Conservation (phyloP, 73 alveolate species). For the Paramecium pentaurelia region DNA sequence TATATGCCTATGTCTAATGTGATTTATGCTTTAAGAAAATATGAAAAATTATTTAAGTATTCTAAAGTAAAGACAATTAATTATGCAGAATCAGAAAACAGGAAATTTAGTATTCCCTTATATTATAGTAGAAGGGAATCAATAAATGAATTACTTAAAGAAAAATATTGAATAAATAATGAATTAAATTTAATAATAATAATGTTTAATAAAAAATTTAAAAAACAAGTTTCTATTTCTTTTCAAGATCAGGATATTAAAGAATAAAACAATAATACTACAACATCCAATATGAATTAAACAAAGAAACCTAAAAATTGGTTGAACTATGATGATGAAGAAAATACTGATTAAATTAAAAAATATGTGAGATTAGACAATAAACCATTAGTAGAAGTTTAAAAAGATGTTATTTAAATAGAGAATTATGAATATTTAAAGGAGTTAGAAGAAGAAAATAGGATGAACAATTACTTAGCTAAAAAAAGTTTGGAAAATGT, state of each 20-base stretch:
- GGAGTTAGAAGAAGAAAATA: not conserved
- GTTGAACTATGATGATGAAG: not conserved
- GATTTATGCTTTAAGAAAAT: not conserved
- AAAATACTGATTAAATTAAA: not conserved
- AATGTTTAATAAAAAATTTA: slow-evolving; percentile 9
- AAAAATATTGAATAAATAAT: not conserved
- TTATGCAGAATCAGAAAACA: not conserved
- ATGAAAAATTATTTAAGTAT: not conserved
- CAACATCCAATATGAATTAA: not conserved
- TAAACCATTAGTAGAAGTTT: not conserved
- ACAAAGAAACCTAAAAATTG: not conserved
- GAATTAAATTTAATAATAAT: not conserved
- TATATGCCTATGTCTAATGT: not conserved
- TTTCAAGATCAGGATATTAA: not conserved
- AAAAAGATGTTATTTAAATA: not conserved
- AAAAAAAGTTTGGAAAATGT: not conserved
- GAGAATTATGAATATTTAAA: not conserved
- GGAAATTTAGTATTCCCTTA: not conserved
- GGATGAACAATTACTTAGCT: not conserved
- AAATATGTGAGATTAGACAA: not conserved
- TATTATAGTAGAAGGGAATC: not conserved
- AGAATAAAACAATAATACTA: not conserved
- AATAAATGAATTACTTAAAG: not conserved
- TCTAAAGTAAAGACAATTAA: not conserved
- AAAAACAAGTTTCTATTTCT: not conserved